phyloP scores from a whole-genome alignment of 2,329 filamentous ascomycete genomes.

The Monilinia fructicola region DNA sequence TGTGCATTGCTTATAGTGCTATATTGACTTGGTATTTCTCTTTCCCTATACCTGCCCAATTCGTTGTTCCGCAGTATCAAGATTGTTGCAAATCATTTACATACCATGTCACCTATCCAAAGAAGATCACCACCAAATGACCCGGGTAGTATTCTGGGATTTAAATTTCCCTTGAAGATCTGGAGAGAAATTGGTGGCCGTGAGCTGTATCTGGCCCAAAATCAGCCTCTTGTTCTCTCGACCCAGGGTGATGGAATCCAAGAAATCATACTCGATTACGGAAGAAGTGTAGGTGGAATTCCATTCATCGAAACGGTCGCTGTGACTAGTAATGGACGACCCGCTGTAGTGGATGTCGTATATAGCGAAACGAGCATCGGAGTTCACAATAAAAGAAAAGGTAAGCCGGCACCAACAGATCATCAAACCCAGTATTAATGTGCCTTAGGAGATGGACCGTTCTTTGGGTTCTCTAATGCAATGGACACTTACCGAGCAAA shows the following conservation, averaged over 20 bases:
- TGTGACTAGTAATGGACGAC: slow-evolving; percentile 25
- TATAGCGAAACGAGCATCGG: slow-evolving; percentile 33
- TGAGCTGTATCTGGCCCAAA: background rate
- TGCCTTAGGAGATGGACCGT: slow-evolving; percentile 32
- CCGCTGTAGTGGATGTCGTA: slow-evolving; percentile 30
- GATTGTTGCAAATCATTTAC: background rate
- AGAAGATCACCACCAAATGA: slow-evolving; percentile 13
- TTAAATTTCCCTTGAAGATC: slow-evolving; percentile 9
- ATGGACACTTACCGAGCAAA: slow-evolving; percentile 34
- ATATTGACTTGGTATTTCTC: background rate
- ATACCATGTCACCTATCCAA: background rate
- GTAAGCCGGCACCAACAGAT: slow-evolving; percentile 15
- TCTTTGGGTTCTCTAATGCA: slow-evolving; percentile 35
- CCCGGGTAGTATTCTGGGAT: slow-evolving; percentile 2
- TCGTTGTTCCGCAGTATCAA: background rate
- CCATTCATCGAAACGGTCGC: slow-evolving; percentile 28
- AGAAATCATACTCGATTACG: slow-evolving; percentile 32
- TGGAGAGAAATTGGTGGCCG: slow-evolving; percentile 15
- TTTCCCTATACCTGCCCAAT: background rate
- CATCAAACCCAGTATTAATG: slow-evolving; percentile 12
- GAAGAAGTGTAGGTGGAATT: slow-evolving; percentile 29
- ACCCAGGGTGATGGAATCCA: slow-evolving; percentile 23
- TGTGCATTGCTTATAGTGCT: background rate
- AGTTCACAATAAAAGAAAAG: slow-evolving; percentile 25
- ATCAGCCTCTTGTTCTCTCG: slow-evolving; percentile 17